phyloP scores from a whole-genome alignment of 2,329 filamentous ascomycete species.

The Cadophora gregata region DNA sequence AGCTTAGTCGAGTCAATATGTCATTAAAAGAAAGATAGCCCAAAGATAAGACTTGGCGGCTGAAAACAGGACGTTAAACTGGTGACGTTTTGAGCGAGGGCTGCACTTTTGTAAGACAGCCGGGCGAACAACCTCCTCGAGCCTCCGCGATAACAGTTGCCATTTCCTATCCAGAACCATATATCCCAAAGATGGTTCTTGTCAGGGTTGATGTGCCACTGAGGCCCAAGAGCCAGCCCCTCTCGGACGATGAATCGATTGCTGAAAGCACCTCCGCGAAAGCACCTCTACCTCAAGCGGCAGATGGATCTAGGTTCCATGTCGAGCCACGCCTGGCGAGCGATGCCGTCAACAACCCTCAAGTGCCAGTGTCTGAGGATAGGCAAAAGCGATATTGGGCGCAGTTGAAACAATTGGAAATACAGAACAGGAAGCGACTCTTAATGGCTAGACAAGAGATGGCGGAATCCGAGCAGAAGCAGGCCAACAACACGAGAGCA shows the following conservation, averaged over 20 bases:
- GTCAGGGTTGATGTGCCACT: slow-evolving; percentile 9
- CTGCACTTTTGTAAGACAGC: not conserved
- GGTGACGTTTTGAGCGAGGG: slow-evolving; percentile 3
- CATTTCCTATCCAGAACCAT: not conserved
- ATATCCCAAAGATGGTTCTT: slow-evolving; percentile 16
- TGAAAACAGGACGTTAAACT: slow-evolving; percentile 14
- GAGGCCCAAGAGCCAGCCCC: not conserved
- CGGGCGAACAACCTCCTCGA: not conserved
- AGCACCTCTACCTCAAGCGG: not conserved
- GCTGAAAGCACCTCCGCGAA: not conserved
- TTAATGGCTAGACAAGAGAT: not conserved
- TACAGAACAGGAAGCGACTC: slow-evolving; percentile 7
- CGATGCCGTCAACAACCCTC: not conserved
- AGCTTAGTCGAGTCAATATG: not conserved
- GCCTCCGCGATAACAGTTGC: not conserved
- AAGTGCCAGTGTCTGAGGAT: not conserved
- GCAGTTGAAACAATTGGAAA: slow-evolving; percentile 16
- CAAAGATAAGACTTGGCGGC: slow-evolving; percentile 6
- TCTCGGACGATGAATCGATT: not conserved
- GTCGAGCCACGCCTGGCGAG: not conserved
- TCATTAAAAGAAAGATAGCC: slow-evolving; percentile 2
- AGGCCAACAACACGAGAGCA: not conserved
- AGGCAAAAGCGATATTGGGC: not conserved
- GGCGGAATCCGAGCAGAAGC: not conserved
- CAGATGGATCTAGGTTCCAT: not conserved